Evolutionary conservation across 169 alveolate genomes (phyloP).

Genomic region (Cryptosporidium ubiquitum): DNA sequence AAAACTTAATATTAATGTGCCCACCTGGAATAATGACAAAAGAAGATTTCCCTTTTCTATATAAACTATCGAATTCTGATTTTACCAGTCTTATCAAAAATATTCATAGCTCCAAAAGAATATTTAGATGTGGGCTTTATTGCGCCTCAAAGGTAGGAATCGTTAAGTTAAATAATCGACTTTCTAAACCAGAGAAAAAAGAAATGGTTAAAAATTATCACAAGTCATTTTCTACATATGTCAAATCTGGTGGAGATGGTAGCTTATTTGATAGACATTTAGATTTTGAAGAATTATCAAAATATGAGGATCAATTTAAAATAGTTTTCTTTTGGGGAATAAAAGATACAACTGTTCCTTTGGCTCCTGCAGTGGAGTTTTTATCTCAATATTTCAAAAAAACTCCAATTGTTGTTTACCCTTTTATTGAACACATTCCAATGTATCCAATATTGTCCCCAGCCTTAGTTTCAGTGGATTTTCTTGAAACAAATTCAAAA

Average conservation of each 20-base stretch:
- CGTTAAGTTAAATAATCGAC: not conserved
- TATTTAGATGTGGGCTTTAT: not conserved
- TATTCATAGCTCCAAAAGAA: not conserved
- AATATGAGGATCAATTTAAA: not conserved
- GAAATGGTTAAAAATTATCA: not conserved
- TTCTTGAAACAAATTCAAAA: not conserved
- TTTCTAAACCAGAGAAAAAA: not conserved
- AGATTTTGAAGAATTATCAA: not conserved
- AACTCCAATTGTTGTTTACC: slow-evolving; percentile 37
- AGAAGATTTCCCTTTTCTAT: not conserved
- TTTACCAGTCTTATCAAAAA: not conserved
- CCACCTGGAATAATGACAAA: slow-evolving; percentile 68
- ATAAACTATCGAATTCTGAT: slow-evolving; percentile 12
- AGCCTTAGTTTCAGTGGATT: slow-evolving; percentile 1
- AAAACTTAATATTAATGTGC: slow-evolving; percentile 7
- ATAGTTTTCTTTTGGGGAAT: slow-evolving; percentile 53
- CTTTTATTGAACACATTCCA: slow-evolving; percentile 25
- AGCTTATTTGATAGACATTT: slow-evolving; percentile 11
- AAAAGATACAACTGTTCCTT: slow-evolving; percentile 19
- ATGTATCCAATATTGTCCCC: not conserved
- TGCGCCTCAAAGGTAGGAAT: not conserved
- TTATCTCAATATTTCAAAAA: not conserved
- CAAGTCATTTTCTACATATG: not conserved
- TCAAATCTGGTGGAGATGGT: slow-evolving; percentile 6
- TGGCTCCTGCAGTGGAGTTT: slow-evolving; percentile 21